These are phyloP conservation scores for Aspergillus coremiiformis DNA, from an alignment of 495 filamentous ascomycete species.

Conservation along the genomic window DNA sequence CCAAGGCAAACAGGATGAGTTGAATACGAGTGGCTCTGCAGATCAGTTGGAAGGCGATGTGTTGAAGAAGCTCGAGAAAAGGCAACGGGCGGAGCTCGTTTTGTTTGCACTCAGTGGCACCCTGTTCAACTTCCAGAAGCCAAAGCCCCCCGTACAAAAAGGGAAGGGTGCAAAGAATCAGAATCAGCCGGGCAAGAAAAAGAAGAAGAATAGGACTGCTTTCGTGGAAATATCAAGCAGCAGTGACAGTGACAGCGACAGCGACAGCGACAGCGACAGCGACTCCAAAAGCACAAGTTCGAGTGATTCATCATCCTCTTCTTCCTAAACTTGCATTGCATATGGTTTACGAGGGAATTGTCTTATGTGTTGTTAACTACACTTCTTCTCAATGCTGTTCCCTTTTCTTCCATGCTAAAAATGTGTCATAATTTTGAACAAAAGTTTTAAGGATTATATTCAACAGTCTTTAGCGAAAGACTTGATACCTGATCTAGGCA, in stretches of 20 bases:
- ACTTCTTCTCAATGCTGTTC: not conserved
- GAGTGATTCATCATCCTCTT: conserved; percentile 3
- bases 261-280: conserved; percentile 24
- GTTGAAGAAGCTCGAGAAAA: conserved; percentile 32
- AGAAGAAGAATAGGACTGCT: conserved; percentile 49
- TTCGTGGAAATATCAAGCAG: conserved; percentile 42
- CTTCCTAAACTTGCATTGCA: not conserved
- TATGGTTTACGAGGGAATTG: not conserved
- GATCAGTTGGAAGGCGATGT: conserved; percentile 37
- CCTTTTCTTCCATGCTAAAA: not conserved
- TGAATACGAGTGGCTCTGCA: conserved; percentile 24
- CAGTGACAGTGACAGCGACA: conserved; percentile 33
- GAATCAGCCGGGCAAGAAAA: conserved; percentile 41
- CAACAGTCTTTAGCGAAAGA: conserved; percentile 5
- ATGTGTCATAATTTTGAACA: not conserved
- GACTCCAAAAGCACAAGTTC: conserved; percentile 15
- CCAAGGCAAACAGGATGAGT: conserved; percentile 23
- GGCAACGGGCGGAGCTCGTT: conserved; percentile 41
- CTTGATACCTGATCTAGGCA: conserved; percentile 7
- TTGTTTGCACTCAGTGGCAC: conserved; percentile 35
- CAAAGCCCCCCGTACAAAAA: conserved; percentile 16
- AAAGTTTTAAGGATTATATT: not conserved
- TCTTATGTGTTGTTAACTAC: not conserved
- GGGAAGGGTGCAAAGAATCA: conserved; percentile 13
- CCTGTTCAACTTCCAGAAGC: conserved; percentile 26